Conservation (phyloP, 768 basidiomycete species). For the Boletus rubroflammeus region DNA sequence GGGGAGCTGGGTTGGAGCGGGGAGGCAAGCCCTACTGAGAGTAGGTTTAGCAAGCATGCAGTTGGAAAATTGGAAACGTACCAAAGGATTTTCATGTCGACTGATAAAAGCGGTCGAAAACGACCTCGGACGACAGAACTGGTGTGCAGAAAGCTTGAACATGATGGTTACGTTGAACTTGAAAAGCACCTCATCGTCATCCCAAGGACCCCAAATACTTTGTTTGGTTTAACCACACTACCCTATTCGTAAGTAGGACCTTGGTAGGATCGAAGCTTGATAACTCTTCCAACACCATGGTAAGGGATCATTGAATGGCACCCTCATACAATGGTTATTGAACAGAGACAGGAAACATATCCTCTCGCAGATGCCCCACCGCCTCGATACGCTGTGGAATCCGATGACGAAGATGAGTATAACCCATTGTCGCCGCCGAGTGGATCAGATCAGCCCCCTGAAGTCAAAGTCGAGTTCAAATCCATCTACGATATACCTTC, state of each 20-base stretch:
- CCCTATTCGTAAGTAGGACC: neutral
- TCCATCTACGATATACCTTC: constrained; percentile 32
- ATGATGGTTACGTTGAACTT: neutral
- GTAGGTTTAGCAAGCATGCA: constrained; percentile 10
- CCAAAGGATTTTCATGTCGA: constrained; percentile 56
- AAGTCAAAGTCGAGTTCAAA: constrained; percentile 36
- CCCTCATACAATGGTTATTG: neutral
- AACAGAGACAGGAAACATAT: constrained; percentile 44
- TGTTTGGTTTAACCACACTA: neutral
- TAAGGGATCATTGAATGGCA: neutral
- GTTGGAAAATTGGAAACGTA: constrained; percentile 23
- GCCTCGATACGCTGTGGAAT: constrained; percentile 60
- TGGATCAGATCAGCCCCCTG: constrained; percentile 10
- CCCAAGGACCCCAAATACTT: constrained; percentile 5
- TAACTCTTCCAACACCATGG: constrained; percentile 9
- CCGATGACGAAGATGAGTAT: constrained; percentile 66
- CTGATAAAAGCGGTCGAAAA: constrained; percentile 15
- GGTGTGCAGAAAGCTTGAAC: constrained; percentile 9
- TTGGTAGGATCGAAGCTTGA: neutral
- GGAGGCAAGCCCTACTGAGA: constrained; percentile 33
- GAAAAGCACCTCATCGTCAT: neutral
- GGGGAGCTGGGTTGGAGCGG: constrained; percentile 42
- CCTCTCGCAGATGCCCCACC: constrained; percentile 54
- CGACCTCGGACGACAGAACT: constrained; percentile 1
- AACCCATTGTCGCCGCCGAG: constrained; percentile 35